Percentiles rank a stretch among this genome's conserved stretches.
Evolutionary conservation across 768 basidiomycete genomes (phyloP).

Genomic region (Lanmaoa rubissima): DNA sequence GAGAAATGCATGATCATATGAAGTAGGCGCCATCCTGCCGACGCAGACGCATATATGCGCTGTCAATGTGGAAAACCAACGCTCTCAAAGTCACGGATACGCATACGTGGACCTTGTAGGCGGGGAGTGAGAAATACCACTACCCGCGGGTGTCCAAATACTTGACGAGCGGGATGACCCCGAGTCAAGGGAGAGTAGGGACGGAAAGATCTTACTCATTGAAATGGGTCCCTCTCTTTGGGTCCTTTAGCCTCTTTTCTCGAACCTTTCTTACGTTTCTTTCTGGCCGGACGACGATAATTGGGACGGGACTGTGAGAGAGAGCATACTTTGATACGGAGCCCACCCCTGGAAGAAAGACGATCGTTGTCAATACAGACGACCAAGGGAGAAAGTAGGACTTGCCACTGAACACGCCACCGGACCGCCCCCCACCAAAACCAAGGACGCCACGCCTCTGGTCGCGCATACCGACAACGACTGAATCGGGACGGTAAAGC

Average conservation of each 20-base stretch:
- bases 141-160: background rate
- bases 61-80: background rate
- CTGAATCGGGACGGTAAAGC: conserved; percentile 85
- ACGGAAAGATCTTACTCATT: conserved; percentile 45
- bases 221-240: conserved; percentile 83
- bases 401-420: conserved; percentile 27
- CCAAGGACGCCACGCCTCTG: conserved; percentile 49
- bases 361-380: background rate
- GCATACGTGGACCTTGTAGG: background rate
- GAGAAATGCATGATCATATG: background rate
- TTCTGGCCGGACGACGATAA: conserved; percentile 92
- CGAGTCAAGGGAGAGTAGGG: background rate
- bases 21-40: background rate
- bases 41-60: background rate
- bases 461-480: conserved; percentile 91
- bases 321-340: conserved; percentile 74
- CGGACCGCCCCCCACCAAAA: conserved; percentile 33
- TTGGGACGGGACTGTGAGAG: conserved; percentile 90
- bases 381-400: background rate
- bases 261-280: conserved; percentile 81
- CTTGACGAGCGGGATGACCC: background rate
- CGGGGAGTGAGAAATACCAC: background rate
- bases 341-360: conserved; percentile 56
- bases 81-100: background rate
- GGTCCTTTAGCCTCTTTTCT: conserved; percentile 84